phyloP scores from a whole-genome alignment of 106 monocot species.

The Gastrodia elata region DNA sequence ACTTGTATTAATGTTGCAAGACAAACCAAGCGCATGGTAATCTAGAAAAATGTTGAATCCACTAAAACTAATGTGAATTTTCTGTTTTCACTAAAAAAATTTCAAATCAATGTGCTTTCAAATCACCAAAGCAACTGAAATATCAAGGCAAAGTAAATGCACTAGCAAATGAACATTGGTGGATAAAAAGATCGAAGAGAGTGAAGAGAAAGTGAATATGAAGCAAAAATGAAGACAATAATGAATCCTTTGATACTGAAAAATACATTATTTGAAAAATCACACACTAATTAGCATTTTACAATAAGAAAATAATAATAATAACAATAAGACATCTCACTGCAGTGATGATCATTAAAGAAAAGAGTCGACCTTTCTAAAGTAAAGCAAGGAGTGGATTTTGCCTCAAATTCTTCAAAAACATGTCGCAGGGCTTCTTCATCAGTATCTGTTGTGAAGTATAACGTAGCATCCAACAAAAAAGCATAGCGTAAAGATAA shows the following conservation, averaged over 20 bases:
- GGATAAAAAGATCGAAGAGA: not conserved
- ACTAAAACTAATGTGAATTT: not conserved
- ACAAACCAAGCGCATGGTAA: not conserved
- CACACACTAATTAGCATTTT: no score
- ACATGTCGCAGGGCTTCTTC: conserved; percentile 75
- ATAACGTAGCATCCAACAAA: conserved; percentile 7
- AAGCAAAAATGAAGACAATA: not conserved
- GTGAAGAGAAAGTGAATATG: not conserved
- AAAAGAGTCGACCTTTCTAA: conserved; percentile 44
- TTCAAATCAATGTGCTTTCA: not conserved
- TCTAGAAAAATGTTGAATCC: not conserved
- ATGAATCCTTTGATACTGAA: not conserved
- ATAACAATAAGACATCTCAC: not conserved
- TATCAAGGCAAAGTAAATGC: not conserved
- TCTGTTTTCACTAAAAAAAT: not conserved
- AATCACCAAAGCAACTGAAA: not conserved
- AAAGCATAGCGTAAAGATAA: not conserved
- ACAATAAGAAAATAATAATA: no score
- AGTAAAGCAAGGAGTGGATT: conserved; percentile 29
- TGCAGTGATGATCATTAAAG: not conserved
- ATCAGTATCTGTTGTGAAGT: conserved; percentile 61
- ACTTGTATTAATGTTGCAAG: no score
- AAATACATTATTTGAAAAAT: no score
- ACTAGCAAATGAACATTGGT: not conserved
- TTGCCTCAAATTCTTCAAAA: conserved; percentile 73